Percentiles rank a stretch among this genome's conserved stretches.
Evolutionary conservation across 441 rosid species (phyloP).

Genomic region (Erodium moschatum): DNA sequence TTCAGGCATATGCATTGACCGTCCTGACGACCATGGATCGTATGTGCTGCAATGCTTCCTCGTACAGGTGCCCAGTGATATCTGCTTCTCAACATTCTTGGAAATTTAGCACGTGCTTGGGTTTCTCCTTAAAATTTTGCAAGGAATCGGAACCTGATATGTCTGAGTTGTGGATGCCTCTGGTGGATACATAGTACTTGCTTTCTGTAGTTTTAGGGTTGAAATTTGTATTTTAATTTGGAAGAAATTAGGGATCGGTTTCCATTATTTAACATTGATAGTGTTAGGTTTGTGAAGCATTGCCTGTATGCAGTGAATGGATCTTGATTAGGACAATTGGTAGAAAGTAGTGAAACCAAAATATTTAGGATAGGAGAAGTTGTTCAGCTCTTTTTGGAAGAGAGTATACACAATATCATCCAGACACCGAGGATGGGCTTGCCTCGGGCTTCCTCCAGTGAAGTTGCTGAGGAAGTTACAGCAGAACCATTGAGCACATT

Average conservation of each 20-base stretch:
- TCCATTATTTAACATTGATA: not conserved
- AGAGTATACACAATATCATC: constrained; percentile 4
- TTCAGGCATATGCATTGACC: constrained; percentile 27
- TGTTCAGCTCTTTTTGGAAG: constrained; percentile 18
- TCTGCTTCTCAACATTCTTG: constrained; percentile 33
- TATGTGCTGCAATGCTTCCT: constrained; percentile 31
- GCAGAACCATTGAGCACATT: constrained; percentile 34
- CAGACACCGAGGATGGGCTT: constrained; percentile 54
- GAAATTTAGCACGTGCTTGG: constrained; percentile 33
- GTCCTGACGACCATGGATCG: constrained; percentile 42
- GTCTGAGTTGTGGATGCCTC: constrained; percentile 53
- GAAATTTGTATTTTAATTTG: not conserved
- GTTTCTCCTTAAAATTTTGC: constrained; percentile 30
- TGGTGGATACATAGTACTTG: constrained; percentile 52
- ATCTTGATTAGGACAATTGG: constrained; percentile 14
- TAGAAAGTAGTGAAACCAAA: constrained; percentile 12
- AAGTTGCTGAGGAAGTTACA: constrained; percentile 34
- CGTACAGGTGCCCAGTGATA: constrained; percentile 40
- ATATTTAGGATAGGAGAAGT: constrained; percentile 17
- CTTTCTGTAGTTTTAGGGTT: constrained; percentile 15
- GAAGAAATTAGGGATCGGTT: not conserved
- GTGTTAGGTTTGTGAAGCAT: constrained; percentile 20
- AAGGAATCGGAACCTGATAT: constrained; percentile 22
- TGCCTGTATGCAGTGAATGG: constrained; percentile 14
- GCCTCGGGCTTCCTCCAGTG: constrained; percentile 61